Evolutionary conservation across 768 basidiomycete species (phyloP), one percentile per base, ranked within the genome.

Genomic region (Rhodosporidiobolus odoratus): DNA sequence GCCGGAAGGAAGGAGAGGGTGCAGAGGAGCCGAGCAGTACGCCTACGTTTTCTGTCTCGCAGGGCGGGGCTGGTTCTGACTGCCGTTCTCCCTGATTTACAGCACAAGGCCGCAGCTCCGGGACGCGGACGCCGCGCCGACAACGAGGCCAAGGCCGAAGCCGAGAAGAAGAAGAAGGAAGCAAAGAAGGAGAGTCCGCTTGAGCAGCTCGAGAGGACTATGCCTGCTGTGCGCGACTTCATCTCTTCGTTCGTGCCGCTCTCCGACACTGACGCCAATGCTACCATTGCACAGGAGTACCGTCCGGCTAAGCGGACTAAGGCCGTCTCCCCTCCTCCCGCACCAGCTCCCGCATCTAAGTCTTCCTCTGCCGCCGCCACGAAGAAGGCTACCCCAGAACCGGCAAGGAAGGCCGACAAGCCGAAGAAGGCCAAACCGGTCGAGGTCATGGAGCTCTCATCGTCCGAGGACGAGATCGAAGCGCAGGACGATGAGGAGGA

Each of bases 161-260:
- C 23, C 30, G 54, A 65, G 56, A 57, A 53, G 63, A 32, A 27
- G 13, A 40, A 40, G 48, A 37, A 64, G 27, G 52, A 65, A 38
- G 48, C 7, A 34, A 7, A 15, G 25, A n/a, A 40, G 57, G 4
- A 2, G 62, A 72, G 45, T 47, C 66, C 69, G 4, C 43, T 70
- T 8, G 73, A 74, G 59, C 53, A 58, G 50, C 66, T 74, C 40
- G 69, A 74, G 69, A 58, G 73, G 13, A 66, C 63, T 0, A 74
- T 74, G 73, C 73, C 73, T 9, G 69, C 66, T 27, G 73, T 69
- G 30, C 62, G 72, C 61, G 32, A 25, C 19, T n/a, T 15, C 23
- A 2, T 17, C 15, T 8, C 21, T 25, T 0, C 32, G 34, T 41
- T 43, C 48, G 4, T 2, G 2, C 40, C 0, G 10, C 2, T 25